phyloP scores from a whole-genome alignment of 805 yeast species.

The Ogataea naganishii region DNA sequence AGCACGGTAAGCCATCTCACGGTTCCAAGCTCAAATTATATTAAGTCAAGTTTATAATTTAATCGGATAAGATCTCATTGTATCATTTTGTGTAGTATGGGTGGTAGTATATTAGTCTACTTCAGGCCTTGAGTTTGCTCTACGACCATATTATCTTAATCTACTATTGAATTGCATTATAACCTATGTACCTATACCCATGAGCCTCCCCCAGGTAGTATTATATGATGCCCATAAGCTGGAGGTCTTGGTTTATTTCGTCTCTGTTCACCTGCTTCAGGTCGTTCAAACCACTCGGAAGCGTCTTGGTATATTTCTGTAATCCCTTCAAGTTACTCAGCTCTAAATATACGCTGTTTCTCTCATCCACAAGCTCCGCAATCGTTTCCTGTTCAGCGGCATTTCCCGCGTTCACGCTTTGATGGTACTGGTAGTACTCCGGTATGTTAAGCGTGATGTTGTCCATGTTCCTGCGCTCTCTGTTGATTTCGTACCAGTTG shows the following conservation, averaged over 20 bases:
- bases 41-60: conserved; percentile 9
- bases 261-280: conserved; percentile 55
- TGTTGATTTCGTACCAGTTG: conserved; percentile 86
- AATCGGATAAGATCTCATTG: not conserved
- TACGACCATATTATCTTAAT: too few species aligned
- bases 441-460: conserved; percentile 46
- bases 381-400: conserved; percentile 15
- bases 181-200: too few species aligned
- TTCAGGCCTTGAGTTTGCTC: too few species aligned
- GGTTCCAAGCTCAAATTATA: conserved; percentile 29
- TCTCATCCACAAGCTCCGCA: conserved; percentile 49
- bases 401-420: conserved; percentile 15
- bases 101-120: not conserved
- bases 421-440: conserved; percentile 27
- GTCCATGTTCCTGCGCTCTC: conserved; percentile 80
- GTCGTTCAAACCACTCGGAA: conserved; percentile 73
- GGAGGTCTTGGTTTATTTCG: conserved; percentile 70
- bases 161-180: too few species aligned
- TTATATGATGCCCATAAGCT: conserved; percentile 41
- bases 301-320: conserved; percentile 50
- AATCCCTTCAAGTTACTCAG: conserved; percentile 64
- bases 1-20: conserved; percentile 70
- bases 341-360: conserved; percentile 61
- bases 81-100: conserved; percentile 1
- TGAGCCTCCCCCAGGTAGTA: too few species aligned